Evolutionary conservation across 2,329 filamentous ascomycete genomes (phyloP), one percentile per base, ranked within the genome.

Genomic region (Xylariaceae sp.): DNA sequence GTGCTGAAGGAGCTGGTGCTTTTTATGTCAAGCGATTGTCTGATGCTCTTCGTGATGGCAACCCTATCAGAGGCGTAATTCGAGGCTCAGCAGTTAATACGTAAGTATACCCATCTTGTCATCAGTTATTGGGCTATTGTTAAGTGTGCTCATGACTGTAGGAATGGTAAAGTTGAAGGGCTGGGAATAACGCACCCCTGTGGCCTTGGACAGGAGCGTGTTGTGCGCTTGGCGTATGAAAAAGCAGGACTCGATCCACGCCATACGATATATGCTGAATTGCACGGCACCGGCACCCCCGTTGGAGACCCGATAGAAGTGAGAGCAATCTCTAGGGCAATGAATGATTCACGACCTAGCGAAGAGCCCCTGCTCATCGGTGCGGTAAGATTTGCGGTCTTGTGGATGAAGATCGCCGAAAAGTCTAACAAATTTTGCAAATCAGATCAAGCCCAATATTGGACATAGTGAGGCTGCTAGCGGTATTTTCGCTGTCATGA

Each of bases 101-200:
- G 49, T 45, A 45, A 6, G 42, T 45, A 22, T 5, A 2, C 5
- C 20, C 6, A 4, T 22, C 10, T 21, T 27, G 3, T 37, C 56
- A 55, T 17, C 54, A 61, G 29, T 43, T 23, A 2, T n/a, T 16
- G 2, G 55, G 53, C n/a, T 52, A 60, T 27, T 57, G 55, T 14
- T 62, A 25, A 48, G 4, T 6, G 19, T 32, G n/a, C 12, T 34
- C 14, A 23, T 17, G n/a, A 16, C 17, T 2, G 14, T 11, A 48
- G 42, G 32, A 60, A 61, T 27, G 59, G 60, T 10, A 55, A 59
- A 25, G 53, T 55, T 6, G 48, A 53, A 4, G 64, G 52, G 1
- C 48, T 55, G 23, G 56, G 57, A 11, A 63, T 65, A 22, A 63
- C 60, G 11, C 43, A 57, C 5, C 54, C 67, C 43, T 51, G 60